Base-by-base conservation (phyloP, 768 basidiomycete species). In the Xerocomus spinulosus region DNA sequence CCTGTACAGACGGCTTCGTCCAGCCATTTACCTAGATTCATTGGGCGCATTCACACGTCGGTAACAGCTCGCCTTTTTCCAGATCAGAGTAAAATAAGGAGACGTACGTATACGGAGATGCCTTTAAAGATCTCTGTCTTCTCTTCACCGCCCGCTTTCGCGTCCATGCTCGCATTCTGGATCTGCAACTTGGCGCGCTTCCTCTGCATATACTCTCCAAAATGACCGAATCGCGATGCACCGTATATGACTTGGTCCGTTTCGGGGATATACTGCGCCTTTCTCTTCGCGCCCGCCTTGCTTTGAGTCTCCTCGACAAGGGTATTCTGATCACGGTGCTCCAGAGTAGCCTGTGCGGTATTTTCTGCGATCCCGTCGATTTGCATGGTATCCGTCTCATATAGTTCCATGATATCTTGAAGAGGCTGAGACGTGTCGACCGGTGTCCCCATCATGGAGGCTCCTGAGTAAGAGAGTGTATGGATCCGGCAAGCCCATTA, bases 111-210 rank as follows among this genome's bases (percentile, higher is more conserved):
- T 40, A 97, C 82, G 0, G 84, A 72, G 23, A 94, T 55, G 0
- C 85, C 89, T 25, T 74, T 68, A 55, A 98, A 91, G 29, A 96
- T 78, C 48, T 72, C 63, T 33, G 73, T 75, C 30, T 67, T 67
- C 17, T 34, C 52, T 8, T 56, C 52, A 3, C 42, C 49, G 25
- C 53, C 49, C 14, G 53, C 55, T 18, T 42, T 62, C 18, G 57
- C 50, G 23, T 66, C 60, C 29, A 77, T 58, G 46, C 67, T 64
- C 28, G 62, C 62, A 51, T 92, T 90, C 68, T 92, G 88, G 5
- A 91, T 81, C 56, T 87, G 88, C 41, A 98, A 65, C 65, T 98
- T 98, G 25, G 87, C 85, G 3, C 95, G 80, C 69, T 97, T 97
- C 50, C 92, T 75, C 3, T 75, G 68, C 90, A 96, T 92, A 61